phyloP scores from a whole-genome alignment of 169 alveolate species.

The Toxoplasma gondii region DNA sequence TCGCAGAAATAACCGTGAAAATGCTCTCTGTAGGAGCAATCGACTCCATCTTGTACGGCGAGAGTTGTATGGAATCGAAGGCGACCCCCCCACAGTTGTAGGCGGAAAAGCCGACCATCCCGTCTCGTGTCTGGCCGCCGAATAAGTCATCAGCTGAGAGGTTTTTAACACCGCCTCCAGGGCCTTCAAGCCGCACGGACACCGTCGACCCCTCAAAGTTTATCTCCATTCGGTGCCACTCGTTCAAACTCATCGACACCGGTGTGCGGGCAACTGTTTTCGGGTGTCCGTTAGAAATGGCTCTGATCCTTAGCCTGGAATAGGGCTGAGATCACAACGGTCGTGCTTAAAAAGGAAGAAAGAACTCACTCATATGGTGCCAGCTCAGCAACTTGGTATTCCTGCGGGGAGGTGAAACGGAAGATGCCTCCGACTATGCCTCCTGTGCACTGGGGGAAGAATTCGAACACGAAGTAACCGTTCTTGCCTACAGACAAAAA shows the following conservation, averaged over 20 bases:
- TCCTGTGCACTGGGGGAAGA: constrained; percentile 72
- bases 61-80: constrained; percentile 70
- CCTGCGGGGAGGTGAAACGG: constrained; percentile 61
- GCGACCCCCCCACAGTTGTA: constrained; percentile 75
- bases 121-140: constrained; percentile 58
- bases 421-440: constrained; percentile 73
- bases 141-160: constrained; percentile 3
- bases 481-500: constrained; percentile 68
- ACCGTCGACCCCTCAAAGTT: constrained; percentile 71
- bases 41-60: constrained; percentile 59
- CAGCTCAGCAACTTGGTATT: constrained; percentile 65
- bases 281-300: constrained; percentile 31
- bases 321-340: background rate
- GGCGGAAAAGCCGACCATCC: constrained; percentile 74
- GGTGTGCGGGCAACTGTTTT: constrained; percentile 30
- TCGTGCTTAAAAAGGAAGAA: background rate
- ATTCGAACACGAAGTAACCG: constrained; percentile 75
- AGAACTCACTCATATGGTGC: constrained; percentile 49
- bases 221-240: constrained; percentile 71
- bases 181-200: background rate
- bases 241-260: constrained; percentile 24
- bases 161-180: constrained; percentile 36
- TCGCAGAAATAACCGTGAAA: background rate
- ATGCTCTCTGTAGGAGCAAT: background rate
- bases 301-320: constrained; percentile 48